These are phyloP conservation scores for Flaveria sonorensis DNA, from an alignment of 129 eudicot species.

Conservation along the genomic window DNA sequence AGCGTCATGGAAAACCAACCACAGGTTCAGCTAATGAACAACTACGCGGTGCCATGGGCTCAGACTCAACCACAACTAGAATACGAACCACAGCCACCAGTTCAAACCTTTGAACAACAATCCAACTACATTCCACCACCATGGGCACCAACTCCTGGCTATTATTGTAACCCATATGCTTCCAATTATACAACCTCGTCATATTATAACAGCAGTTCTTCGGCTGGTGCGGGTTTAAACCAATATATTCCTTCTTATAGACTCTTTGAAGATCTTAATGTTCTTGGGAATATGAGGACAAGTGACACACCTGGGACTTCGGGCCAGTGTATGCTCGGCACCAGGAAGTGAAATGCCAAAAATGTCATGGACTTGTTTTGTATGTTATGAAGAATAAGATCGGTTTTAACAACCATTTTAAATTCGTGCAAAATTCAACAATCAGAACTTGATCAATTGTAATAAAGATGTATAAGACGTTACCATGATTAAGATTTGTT, in stretches of 20 bases:
- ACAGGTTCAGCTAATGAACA: constrained; percentile 41
- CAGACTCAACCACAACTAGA: constrained; percentile 35
- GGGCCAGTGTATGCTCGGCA: constrained; percentile 58
- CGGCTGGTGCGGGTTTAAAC: constrained; percentile 52
- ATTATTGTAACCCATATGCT: constrained; percentile 50
- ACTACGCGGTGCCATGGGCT: constrained; percentile 89
- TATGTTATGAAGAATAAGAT: constrained; percentile 12
- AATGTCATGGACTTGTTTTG: background rate
- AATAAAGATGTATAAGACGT: background rate
- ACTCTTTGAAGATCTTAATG: constrained; percentile 93
- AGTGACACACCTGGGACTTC: constrained; percentile 56
- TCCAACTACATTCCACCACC: constrained; percentile 82
- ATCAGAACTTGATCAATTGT: background rate
- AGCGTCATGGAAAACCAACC: constrained; percentile 35
- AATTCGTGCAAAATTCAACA: background rate
- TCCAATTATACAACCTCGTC: constrained; percentile 35
- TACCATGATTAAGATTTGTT: background rate
- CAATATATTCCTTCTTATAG: constrained; percentile 80
- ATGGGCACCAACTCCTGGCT: constrained; percentile 92
- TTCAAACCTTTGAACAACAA: constrained; percentile 40
- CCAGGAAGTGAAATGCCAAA: constrained; percentile 44
- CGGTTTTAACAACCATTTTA: no score
- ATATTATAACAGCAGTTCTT: constrained; percentile 32
- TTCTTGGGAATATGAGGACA: constrained; percentile 52
- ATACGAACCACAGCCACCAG: constrained; percentile 33